phyloP scores from a whole-genome alignment of 176 grass and related monocot genomes.

The Triticum turgidum region DNA sequence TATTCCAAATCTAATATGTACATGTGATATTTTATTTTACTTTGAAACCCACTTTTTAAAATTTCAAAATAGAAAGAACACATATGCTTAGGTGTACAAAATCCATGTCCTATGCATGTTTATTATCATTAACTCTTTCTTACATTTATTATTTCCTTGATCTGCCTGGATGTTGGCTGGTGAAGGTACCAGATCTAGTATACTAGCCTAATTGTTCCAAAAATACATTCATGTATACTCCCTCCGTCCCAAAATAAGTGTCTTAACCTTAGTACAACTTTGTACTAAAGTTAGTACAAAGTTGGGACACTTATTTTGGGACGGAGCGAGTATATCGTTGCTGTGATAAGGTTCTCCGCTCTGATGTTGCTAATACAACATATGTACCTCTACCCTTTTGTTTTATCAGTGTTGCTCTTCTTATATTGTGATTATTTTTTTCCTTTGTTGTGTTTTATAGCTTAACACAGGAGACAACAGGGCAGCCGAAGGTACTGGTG shows the following conservation, averaged over 20 bases:
- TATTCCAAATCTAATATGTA: neutral
- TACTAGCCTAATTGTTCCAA: no score
- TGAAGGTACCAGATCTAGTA: neutral
- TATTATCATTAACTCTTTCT: neutral
- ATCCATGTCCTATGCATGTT: neutral
- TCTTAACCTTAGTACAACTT: no score
- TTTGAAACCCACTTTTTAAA: neutral
- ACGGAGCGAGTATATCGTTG: neutral
- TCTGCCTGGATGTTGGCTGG: neutral
- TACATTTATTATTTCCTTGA: neutral
- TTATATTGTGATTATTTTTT: constrained; percentile 4
- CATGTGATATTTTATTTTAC: no score
- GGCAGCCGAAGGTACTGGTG: constrained; percentile 41
- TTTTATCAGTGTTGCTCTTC: constrained; percentile 15
- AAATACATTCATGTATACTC: no score
- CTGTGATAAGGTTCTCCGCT: constrained; percentile 8
- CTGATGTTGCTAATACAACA: constrained; percentile 1
- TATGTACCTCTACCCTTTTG: neutral
- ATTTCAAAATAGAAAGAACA: neutral
- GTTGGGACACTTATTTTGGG: no score
- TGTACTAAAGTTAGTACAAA: no score
- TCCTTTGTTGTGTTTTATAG: constrained; percentile 38
- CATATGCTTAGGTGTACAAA: neutral
- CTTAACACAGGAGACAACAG: constrained; percentile 64
- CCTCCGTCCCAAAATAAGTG: no score